Percentiles rank a stretch among this genome's conserved stretches.
Evolutionary conservation across 768 basidiomycete genomes (phyloP).

Genomic region (Hypsizygus marmoreus): DNA sequence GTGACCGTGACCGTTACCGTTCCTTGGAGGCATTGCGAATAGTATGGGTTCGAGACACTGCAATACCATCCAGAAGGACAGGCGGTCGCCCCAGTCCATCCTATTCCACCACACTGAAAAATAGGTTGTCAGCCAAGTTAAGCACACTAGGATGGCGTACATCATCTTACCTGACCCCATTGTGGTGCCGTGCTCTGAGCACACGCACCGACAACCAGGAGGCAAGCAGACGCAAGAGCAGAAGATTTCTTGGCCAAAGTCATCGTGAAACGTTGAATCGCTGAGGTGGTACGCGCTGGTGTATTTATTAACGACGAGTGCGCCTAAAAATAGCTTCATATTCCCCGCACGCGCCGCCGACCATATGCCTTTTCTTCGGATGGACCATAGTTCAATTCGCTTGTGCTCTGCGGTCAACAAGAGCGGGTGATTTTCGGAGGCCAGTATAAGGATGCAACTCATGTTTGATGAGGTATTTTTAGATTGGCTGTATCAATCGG

Average conservation of each 20-base stretch:
- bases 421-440: not conserved
- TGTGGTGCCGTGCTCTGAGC: slow-evolving; percentile 24
- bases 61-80: slow-evolving; percentile 52
- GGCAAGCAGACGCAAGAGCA: slow-evolving; percentile 8
- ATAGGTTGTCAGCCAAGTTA: slow-evolving; percentile 1
- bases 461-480: too few relatives aligned
- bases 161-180: slow-evolving; percentile 38
- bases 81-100: slow-evolving; percentile 52
- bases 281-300: too few relatives aligned
- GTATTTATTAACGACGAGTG: too few relatives aligned
- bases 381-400: not conserved
- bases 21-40: slow-evolving; percentile 58
- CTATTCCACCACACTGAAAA: slow-evolving; percentile 52
- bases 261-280: slow-evolving; percentile 2
- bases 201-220: slow-evolving; percentile 6
- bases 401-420: not conserved
- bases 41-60: slow-evolving; percentile 45
- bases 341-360: slow-evolving; percentile 26
- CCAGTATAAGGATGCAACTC: not conserved
- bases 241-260: slow-evolving; percentile 7
- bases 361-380: slow-evolving; percentile 40
- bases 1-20: slow-evolving; percentile 27
- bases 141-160: not conserved
- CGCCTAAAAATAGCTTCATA: slow-evolving; percentile 3
- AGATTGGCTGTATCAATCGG: too few relatives aligned